phyloP scores from a whole-genome alignment of 2,329 filamentous ascomycete genomes.

The Raffaelea ambrosiae region DNA sequence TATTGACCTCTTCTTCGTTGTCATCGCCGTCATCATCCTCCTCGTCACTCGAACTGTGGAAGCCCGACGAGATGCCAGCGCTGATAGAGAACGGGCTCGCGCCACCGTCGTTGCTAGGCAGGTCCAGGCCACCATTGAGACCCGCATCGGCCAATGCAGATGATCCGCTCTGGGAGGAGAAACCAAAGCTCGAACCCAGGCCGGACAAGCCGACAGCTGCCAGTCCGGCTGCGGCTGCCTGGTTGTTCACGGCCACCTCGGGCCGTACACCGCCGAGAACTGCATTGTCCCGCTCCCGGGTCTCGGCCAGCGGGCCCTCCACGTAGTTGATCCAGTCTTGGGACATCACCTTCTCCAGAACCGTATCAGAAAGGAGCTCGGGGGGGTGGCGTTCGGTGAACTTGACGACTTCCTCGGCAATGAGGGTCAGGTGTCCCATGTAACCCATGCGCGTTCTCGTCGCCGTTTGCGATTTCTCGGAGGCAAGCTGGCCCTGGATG shows the following conservation, averaged over 20 bases:
- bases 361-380: conserved; percentile 72
- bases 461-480: conserved; percentile 74
- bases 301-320: conserved; percentile 86
- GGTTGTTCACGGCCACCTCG: conserved; percentile 76
- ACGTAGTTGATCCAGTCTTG: conserved; percentile 92
- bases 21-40: conserved; percentile 93
- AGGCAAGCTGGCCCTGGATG: conserved; percentile 79
- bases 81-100: conserved; percentile 61
- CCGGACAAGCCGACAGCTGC: conserved; percentile 40
- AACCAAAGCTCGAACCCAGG: conserved; percentile 29
- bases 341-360: conserved; percentile 82
- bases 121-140: conserved; percentile 61
- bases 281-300: conserved; percentile 93
- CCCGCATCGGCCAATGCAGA: conserved; percentile 73
- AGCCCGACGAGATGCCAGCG: conserved; percentile 70
- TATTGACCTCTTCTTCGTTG: conserved; percentile 65
- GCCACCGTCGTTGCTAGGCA: conserved; percentile 51
- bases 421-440: conserved; percentile 95
- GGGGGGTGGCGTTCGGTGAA: conserved; percentile 92
- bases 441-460: conserved; percentile 91
- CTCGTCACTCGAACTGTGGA: conserved; percentile 90
- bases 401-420: conserved; percentile 97
- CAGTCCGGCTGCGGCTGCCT: conserved; percentile 43
- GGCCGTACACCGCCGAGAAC: conserved; percentile 92
- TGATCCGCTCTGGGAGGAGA: conserved; percentile 38